Base-by-base conservation (phyloP, 495 filamentous ascomycete species). In the Margaritispora aquatica region DNA sequence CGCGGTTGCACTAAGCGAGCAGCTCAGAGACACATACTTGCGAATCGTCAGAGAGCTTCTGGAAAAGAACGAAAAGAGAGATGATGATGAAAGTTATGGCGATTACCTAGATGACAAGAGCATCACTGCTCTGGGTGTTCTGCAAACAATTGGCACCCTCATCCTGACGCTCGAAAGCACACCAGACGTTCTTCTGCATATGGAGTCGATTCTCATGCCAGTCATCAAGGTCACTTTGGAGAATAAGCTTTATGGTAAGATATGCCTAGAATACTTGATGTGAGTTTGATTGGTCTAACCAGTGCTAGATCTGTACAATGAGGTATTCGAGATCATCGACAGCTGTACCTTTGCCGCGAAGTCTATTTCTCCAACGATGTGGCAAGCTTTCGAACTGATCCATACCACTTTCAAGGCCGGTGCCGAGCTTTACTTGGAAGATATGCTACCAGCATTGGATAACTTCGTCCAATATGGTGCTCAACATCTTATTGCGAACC, bases 321-420 rank as follows among this genome's bases (percentile, higher is more conserved):
- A 98, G 67, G 83, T 97, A 13, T 98, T 98, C 67, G 94, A 98
- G 73, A 98, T 98, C 66, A 95, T 98, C 65, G 94, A 98, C 70
- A 96, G 90, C 78, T 98, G 95, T 75, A 98, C 95, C n/a, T 98
- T 97, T 69, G 87, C 94, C 17, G 92, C 94, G 34, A 98, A 97
- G 75, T 80, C 82, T 34, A 96, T 98, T 60, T 96, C 94, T 2
- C 85, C 88, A 22, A 96, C 88, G 29, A 98, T 98, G 94, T 98
- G 94, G 94, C 84, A 91, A 68, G 92, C 95, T 1, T 98, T 98
- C 65, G 91, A 92, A 72, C 84, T 97, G 26, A 94, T 98, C 59
- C 95, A 97, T 71, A 82, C 88, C 63, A 96, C 93, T 9, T 98
- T 98, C 80, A 96, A 97, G 77, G 87, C 90, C 47, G 92, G 94